Conservation (phyloP, 139 green algal species). For the Picochlorum sp. region DNA sequence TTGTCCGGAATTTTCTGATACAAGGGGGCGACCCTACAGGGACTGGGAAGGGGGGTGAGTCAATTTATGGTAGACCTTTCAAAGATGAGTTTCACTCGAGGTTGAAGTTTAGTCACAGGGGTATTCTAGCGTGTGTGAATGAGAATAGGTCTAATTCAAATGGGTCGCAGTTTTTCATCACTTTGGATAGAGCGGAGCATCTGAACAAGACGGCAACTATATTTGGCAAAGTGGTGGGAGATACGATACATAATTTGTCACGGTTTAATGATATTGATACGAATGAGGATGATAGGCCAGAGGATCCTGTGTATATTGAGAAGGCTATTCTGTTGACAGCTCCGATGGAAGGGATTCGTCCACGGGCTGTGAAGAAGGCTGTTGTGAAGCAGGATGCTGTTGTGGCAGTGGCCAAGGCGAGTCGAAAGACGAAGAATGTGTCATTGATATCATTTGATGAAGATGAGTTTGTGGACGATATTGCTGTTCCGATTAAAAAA, state of each 20-base stretch:
- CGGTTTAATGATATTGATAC: conserved; percentile 77
- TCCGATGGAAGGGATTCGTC: conserved; percentile 92
- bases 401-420: conserved; percentile 14
- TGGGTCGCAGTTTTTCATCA: conserved; percentile 81
- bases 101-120: conserved; percentile 82
- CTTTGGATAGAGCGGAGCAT: conserved; percentile 53
- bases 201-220: conserved; percentile 89
- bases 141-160: conserved; percentile 79
- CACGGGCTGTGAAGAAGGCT: conserved; percentile 29
- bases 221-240: conserved; percentile 74
- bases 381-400: conserved; percentile 17
- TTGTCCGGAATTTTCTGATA: conserved; percentile 77
- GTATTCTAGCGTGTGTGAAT: conserved; percentile 91
- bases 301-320: conserved; percentile 57
- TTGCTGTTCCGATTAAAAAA: conserved; percentile 34
- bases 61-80: conserved; percentile 45
- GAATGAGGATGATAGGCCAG: conserved; percentile 47
- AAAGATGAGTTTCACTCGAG: conserved; percentile 88
- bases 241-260: conserved; percentile 90
- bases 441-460: conserved; percentile 81
- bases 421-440: conserved; percentile 57
- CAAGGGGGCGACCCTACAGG: conserved; percentile 75
- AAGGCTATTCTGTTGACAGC: conserved; percentile 81
- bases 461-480: conserved; percentile 18
- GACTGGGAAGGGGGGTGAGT: conserved; percentile 48